phyloP scores from a whole-genome alignment of 148 eudicot species.

The Vaccinium vitisidaea region DNA sequence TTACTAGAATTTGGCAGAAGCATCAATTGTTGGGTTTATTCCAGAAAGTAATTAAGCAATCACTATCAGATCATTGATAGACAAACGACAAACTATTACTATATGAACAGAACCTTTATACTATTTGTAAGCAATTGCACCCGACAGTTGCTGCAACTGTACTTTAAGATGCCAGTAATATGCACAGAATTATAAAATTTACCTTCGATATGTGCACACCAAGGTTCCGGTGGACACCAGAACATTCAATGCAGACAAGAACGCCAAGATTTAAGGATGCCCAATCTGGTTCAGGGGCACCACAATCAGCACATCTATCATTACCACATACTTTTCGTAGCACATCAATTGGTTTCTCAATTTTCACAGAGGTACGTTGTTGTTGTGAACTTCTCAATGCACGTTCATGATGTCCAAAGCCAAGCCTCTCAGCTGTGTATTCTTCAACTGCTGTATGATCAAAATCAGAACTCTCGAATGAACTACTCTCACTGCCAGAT shows the following conservation, averaged over 20 bases:
- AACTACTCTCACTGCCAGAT: slow-evolving; percentile 97
- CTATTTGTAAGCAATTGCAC: neutral
- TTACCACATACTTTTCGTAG: slow-evolving; percentile 83
- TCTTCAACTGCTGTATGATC: slow-evolving; percentile 77
- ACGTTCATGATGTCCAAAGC: slow-evolving; percentile 62
- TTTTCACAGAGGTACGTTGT: slow-evolving; percentile 55
- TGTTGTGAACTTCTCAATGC: slow-evolving; percentile 62
- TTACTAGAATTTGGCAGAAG: neutral
- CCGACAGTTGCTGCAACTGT: neutral
- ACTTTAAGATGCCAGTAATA: neutral
- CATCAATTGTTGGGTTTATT: slow-evolving; percentile 1
- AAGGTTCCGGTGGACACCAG: slow-evolving; percentile 98
- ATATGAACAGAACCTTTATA: neutral
- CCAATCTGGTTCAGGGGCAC: slow-evolving; percentile 98
- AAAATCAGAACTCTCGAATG: slow-evolving; percentile 88
- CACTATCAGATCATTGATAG: neutral
- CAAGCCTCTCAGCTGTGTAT: slow-evolving; percentile 64
- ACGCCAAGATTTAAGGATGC: slow-evolving; percentile 97
- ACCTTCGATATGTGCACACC: slow-evolving; percentile 99
- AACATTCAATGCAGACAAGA: slow-evolving; percentile 98
- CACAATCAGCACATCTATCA: slow-evolving; percentile 96
- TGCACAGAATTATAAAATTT: slow-evolving; percentile 17
- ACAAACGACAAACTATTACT: neutral
- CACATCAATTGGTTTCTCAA: slow-evolving; percentile 80
- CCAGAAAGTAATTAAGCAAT: neutral